Base-by-base conservation (phyloP, 768 basidiomycete species). In the Crassisporium funariophilum region DNA sequence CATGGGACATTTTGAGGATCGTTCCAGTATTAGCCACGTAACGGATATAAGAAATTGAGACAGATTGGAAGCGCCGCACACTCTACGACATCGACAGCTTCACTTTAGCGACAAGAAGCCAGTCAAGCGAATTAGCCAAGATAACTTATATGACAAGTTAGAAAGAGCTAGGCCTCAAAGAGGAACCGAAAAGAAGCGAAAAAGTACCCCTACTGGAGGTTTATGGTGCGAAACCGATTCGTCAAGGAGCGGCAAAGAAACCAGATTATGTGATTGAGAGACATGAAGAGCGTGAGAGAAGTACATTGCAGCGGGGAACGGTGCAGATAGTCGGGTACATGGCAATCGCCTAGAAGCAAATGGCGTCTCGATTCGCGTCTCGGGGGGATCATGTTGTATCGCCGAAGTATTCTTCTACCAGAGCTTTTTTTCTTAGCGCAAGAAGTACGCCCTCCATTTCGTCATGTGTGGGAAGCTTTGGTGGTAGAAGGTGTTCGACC, bases 371-470 rank as follows among this genome's bases (percentile, higher is more conserved):
- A 31, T n/a, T n/a, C n/a, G n/a, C n/a, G n/a, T n/a, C n/a, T n/a
- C n/a, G n/a, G n/a, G n/a, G n/a, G n/a, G n/a, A 25, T 55, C 58
- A 64, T 25, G 65, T 49, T 41, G 61, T 61, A 44, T 70, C 68
- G 15, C 78, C 77, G 49, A 80, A 78, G 55, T 80, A 78, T 56
- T 97, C 91, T 57, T 91, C 86, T 45, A 91, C 81, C 35, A 95
- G 66, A 16, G 85, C 85, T 68, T 84, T 79, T 70, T 95, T 95
- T 61, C 87, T 76, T 52, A 93, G 70, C 20, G 77, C 78, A 46
- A 97, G 74, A 44, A 97, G 63, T 8, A 88, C 79, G 16, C 66
- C 63, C 61, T 91, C 91, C 87, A 91, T 86, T 65, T 95, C 89
- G 36, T 81, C 79, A 46, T 78, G 74, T 1, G 80, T 82, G 1